A percentile compares a stretch with the other conserved stretches of the same genome.
phyloP scores from a whole-genome alignment of 352 stramenopile species.

The Pythium aphanidermatum region DNA sequence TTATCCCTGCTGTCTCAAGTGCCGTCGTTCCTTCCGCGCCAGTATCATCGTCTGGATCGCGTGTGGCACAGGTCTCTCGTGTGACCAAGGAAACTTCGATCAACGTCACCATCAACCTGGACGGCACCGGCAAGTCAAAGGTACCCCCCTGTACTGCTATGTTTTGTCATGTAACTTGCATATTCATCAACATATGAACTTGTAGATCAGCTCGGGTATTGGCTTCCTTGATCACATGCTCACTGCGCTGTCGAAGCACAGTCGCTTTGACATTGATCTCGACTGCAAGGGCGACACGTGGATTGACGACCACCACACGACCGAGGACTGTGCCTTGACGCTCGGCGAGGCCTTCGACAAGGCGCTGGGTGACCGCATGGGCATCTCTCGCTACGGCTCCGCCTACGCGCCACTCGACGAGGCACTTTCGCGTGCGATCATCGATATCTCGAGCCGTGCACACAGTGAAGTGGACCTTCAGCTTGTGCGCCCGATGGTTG shows the following conservation, averaged over 20 bases:
- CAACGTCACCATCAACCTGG: conserved; percentile 77
- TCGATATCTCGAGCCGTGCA: conserved; percentile 93
- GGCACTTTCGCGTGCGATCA: conserved; percentile 85
- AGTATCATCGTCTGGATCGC: neutral
- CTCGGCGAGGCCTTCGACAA: conserved; percentile 91
- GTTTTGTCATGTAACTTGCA: too few species aligned
- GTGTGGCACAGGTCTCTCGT: conserved; percentile 41
- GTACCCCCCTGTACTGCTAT: too few species aligned
- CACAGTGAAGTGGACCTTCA: conserved; percentile 88
- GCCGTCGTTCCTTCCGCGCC: neutral
- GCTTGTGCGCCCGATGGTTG: conserved; percentile 77
- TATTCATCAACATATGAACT: neutral
- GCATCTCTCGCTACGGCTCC: conserved; percentile 88
- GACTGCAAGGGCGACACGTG: conserved; percentile 91
- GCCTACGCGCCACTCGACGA: conserved; percentile 89
- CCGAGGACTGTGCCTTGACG: conserved; percentile 93
- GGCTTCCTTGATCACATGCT: conserved; percentile 92
- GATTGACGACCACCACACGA: conserved; percentile 97
- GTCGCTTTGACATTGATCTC: conserved; percentile 85
- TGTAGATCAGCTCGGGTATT: conserved; percentile 84
- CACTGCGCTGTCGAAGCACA: conserved; percentile 85
- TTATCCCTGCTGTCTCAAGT: conserved; percentile 61
- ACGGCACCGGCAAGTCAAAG: conserved; percentile 83
- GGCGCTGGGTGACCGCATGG: conserved; percentile 84
- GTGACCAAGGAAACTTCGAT: conserved; percentile 96